Evolutionary conservation across 139 green algal genomes (phyloP), one percentile per base, ranked within the genome.

Genomic region (Medakamo hakoo): DNA sequence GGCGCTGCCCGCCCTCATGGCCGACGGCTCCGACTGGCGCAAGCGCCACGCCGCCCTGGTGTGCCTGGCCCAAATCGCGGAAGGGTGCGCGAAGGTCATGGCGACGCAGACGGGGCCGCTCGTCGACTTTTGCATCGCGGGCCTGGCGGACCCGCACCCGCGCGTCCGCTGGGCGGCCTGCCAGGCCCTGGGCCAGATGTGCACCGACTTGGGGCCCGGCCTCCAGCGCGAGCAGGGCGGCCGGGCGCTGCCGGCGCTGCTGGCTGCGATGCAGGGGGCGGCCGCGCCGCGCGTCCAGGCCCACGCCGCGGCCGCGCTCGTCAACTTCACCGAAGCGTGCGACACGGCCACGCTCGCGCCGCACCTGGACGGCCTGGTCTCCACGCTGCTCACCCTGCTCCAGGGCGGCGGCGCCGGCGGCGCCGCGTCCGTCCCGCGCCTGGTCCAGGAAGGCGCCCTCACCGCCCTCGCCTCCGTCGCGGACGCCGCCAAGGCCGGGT

Each of bases 131-230:
- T 56, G 61, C 5, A 60, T 97, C 59, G 76, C 73, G 27, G 63
- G 64, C n/a, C 81, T 95, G 57, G 80, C 86, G 30, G 88, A 95
- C 71, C 23, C 72, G 0, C 76, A 89, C 57, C 65, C 84, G 21
- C 83, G 84, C 61, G 91, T 98, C 62, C 82, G 92, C 26, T 99
- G 93, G 93, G 86, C 93, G 4, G 82, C 88, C 0, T 96, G 94
- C 73, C 93, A 99, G 74, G 90, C 91, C 14, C 69, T 98, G 27
- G 93, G 93, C 3, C 93, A 99, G 82, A 83, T 98, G 79, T 97
- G 87, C 79, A 98, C 89, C 1, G 93, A 99, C 80, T 80, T 99
- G 63, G 88, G 86, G 0, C 93, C 92, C 4, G 82, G 95, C 57
- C 70, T 99, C n/a, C 91, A 97, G 78, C 62, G 57, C 67, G 61